A percentile compares a stretch with the other conserved stretches of the same genome.
Conservation (phyloP, 139 green algal genomes). For the Helicosporidium sp. region DNA sequence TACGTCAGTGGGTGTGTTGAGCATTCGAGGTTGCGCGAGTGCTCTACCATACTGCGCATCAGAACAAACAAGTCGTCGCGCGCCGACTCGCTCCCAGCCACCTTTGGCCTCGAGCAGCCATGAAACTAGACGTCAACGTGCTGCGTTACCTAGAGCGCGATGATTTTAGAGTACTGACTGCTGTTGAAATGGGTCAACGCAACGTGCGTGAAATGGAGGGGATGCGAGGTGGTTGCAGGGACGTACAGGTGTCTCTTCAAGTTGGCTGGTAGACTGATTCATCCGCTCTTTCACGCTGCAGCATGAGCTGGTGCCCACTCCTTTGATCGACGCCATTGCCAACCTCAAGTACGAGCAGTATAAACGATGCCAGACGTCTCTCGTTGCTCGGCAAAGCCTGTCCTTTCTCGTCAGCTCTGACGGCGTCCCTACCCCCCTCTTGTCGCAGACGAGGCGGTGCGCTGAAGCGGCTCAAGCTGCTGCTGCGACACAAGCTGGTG, state of each 20-base stretch:
- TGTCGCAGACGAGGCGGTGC: constrained; percentile 53
- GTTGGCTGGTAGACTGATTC: too few species aligned
- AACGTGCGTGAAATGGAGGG: too few species aligned
- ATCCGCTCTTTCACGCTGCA: too few species aligned
- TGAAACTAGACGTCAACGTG: constrained; percentile 95
- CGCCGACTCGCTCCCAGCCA: too few species aligned
- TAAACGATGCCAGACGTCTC: too few species aligned
- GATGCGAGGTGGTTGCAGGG: too few species aligned
- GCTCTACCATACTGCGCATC: too few species aligned
- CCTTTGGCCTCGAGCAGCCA: too few species aligned
- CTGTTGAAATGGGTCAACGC: constrained; percentile 92
- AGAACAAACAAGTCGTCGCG: too few species aligned
- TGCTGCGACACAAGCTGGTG: constrained; percentile 88
- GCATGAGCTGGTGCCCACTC: constrained; percentile 84
- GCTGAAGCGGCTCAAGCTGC: constrained; percentile 52
- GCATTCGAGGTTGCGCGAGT: too few species aligned
- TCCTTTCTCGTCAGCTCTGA: neutral
- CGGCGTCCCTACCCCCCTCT: neutral
- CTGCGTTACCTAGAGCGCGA: constrained; percentile 85
- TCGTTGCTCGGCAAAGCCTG: neutral
- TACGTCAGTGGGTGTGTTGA: too few species aligned
- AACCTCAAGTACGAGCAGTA: constrained; percentile 58
- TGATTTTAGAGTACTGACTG: constrained; percentile 81
- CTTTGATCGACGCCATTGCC: constrained; percentile 77
- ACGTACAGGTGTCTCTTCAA: too few species aligned